Evolutionary conservation across 169 alveolate species (phyloP).

Genomic region (Babesia bigemina): DNA sequence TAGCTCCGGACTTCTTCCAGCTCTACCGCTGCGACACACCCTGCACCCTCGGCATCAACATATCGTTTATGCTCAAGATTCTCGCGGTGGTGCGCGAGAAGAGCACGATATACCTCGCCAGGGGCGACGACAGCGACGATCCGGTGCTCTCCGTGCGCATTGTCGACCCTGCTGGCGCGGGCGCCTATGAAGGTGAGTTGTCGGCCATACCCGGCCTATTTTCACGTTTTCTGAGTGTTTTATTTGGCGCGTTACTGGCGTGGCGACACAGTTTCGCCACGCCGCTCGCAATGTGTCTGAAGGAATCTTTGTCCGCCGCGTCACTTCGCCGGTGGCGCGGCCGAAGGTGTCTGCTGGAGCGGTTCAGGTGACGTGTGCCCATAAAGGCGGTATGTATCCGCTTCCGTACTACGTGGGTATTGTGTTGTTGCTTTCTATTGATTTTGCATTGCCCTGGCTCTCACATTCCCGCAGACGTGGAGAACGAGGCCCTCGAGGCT

Average conservation of each 20-base stretch:
- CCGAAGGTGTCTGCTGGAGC: too few relatives aligned
- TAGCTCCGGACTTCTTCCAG: conserved; percentile 86
- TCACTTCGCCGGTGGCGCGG: too few relatives aligned
- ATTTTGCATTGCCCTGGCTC: too few relatives aligned
- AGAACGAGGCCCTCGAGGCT: conserved; percentile 73
- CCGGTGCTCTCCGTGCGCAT: conserved; percentile 57
- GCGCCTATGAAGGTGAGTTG: conserved; percentile 22
- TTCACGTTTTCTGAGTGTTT: too few relatives aligned
- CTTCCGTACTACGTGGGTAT: too few relatives aligned
- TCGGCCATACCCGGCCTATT: too few relatives aligned
- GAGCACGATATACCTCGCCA: conserved; percentile 70
- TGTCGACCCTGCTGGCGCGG: conserved; percentile 37
- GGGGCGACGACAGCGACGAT: conserved; percentile 75
- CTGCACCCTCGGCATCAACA: conserved; percentile 76
- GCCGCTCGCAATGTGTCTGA: too few relatives aligned
- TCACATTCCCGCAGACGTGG: conserved; percentile 49
- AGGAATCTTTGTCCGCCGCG: too few relatives aligned
- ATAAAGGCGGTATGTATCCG: too few relatives aligned
- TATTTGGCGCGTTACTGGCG: neutral
- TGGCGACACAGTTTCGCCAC: neutral
- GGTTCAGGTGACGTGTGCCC: too few relatives aligned
- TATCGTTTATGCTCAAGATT: conserved; percentile 79
- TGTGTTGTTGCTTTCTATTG: too few relatives aligned
- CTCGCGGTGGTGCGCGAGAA: conserved; percentile 77
- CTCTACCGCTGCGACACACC: conserved; percentile 87